Base-by-base conservation (phyloP, 139 green algal species). In the Coelastrella sp. region DNA sequence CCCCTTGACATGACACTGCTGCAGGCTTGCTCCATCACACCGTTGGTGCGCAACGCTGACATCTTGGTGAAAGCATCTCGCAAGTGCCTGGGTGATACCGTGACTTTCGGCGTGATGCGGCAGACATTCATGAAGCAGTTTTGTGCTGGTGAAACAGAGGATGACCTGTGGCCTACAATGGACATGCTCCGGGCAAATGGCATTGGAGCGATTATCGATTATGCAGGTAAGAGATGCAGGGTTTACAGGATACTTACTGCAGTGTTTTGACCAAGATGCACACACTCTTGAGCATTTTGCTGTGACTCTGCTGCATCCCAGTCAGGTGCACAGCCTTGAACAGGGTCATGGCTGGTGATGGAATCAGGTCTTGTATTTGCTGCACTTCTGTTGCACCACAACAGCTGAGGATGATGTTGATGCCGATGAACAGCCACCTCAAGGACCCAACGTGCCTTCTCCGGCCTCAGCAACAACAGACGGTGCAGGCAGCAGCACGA, bases 111-210 rank as follows among this genome's bases (percentile, higher is more conserved):
- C 8, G 35, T 96, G 6, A 85, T 99, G 56, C 93, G 92, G 20
- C 85, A 92, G 22, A 97, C 96, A 20, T 98, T 98, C 87, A 98
- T 98, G 91, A 91, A 89, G 58, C 97, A 99, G 84, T 99, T 99
- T 88, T 98, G 97, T 81, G 96, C 94, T 72, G 96, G 96, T 25
- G 93, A 97, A 81, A 89, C 93, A 25, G 90, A 93, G 20, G 60
- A 90, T 4, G 87, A 93, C 76, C 94, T 98, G 22, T 88, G 91
- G 85, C 93, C 93, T 6, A 93, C 93, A 0, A 93, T 97, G 27
- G 12, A 91, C 4, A 58, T 82, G 11, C 78, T 95, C 68, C 85
- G 76, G 8, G 82, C 82, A 10, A 80, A 85, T 35, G 82, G 82
- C 82, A 82, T 87, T 61, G 65, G 81, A 17, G 84, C 93, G 20